These are phyloP conservation scores for Linnemannia hyalina DNA, from an alignment of 192 early-diverging fungal species.

Conservation along the genomic window DNA sequence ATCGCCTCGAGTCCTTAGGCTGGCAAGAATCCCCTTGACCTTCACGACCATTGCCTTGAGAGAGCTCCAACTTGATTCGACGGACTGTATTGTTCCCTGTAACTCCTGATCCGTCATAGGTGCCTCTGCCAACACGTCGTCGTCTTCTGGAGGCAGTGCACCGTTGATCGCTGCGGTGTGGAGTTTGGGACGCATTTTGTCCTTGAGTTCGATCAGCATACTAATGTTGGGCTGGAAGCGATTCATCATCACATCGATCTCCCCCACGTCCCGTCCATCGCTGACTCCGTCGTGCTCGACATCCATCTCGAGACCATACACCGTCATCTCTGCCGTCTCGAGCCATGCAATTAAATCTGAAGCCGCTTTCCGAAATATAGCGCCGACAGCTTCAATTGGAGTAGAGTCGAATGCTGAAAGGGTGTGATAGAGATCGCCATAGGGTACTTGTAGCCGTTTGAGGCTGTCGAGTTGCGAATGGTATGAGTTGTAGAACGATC, in stretches of 20 bases:
- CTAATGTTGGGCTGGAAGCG: conserved; percentile 60
- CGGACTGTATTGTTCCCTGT: conserved; percentile 42
- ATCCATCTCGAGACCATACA: conserved; percentile 63
- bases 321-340: conserved; percentile 62
- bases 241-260: conserved; percentile 57
- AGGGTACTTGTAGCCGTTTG: conserved; percentile 50
- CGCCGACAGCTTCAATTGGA: conserved; percentile 21
- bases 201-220: conserved; percentile 57
- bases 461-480: conserved; percentile 50
- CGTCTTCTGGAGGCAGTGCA: not conserved
- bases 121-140: not conserved
- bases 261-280: conserved; percentile 40
- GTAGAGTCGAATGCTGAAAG: conserved; percentile 45
- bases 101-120: conserved; percentile 25
- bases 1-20: conserved; percentile 27
- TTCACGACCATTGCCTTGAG: conserved; percentile 60
- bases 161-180: conserved; percentile 27
- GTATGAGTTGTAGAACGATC: conserved; percentile 9
- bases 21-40: conserved; percentile 61
- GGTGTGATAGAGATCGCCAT: conserved; percentile 54
- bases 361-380: conserved; percentile 28
- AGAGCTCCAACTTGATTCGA: conserved; percentile 65
- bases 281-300: conserved; percentile 55
- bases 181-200: conserved; percentile 22
- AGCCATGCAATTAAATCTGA: conserved; percentile 59